phyloP scores from a whole-genome alignment of 176 grass and related monocot genomes.

The Hsuehochloa calcarea region DNA sequence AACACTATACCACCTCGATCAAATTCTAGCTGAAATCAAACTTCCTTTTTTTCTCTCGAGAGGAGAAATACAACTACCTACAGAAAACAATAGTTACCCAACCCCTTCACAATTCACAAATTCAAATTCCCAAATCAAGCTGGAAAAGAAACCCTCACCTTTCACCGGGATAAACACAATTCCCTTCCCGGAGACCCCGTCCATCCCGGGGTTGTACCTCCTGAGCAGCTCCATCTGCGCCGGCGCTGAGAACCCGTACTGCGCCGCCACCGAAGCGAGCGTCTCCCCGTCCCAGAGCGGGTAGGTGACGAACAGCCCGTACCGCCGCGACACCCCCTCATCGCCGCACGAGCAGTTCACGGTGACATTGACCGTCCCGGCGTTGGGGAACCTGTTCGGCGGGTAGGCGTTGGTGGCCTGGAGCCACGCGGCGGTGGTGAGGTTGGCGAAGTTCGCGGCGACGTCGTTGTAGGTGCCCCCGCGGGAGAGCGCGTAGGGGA shows the following conservation, averaged over 20 bases:
- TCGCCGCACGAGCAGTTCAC: slow-evolving; percentile 89
- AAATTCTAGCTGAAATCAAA: too few species aligned
- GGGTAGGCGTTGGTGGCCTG: slow-evolving; percentile 39
- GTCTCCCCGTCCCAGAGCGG: slow-evolving; percentile 52
- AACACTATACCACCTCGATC: too few species aligned
- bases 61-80: background rate
- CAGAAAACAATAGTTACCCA: background rate
- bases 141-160: slow-evolving; percentile 31
- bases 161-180: slow-evolving; percentile 59
- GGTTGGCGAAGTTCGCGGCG: slow-evolving; percentile 35
- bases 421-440: slow-evolving; percentile 60
- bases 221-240: slow-evolving; percentile 33
- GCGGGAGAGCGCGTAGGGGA: background rate
- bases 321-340: slow-evolving; percentile 19
- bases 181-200: slow-evolving; percentile 27
- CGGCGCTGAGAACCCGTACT: slow-evolving; percentile 17
- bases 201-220: slow-evolving; percentile 61
- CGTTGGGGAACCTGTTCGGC: slow-evolving; percentile 34
- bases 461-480: slow-evolving; percentile 38
- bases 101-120: background rate
- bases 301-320: slow-evolving; percentile 72
- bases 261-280: slow-evolving; percentile 36
- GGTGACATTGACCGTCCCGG: slow-evolving; percentile 40
- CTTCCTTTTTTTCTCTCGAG: background rate
- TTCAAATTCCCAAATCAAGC: background rate